Conservation (phyloP, 257 asterid species). For the Paulownia fortunei region DNA sequence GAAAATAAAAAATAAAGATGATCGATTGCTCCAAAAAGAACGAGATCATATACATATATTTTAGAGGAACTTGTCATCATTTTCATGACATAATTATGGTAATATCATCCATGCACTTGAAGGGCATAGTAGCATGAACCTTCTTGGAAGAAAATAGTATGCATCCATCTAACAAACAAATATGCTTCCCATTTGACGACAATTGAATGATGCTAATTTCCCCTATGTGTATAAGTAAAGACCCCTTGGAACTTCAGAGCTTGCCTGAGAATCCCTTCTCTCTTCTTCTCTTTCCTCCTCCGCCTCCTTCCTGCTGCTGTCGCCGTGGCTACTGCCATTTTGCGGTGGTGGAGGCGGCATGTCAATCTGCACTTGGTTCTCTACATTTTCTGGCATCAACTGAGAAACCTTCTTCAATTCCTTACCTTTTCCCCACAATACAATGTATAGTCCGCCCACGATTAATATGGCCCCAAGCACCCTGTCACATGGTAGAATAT, state of each 20-base stretch:
- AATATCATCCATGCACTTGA: no score
- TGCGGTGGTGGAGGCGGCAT: background rate
- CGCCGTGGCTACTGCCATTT: background rate
- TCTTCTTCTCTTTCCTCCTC: conserved; percentile 20
- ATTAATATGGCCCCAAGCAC: conserved; percentile 49
- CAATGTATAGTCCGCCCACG: conserved; percentile 45
- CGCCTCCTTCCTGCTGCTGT: background rate
- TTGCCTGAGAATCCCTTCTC: conserved; percentile 27
- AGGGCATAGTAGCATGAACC: no score
- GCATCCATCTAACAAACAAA: no score
- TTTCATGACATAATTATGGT: no score
- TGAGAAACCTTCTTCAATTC: conserved; percentile 14
- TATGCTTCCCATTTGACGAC: no score
- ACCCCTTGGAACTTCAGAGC: conserved; percentile 31
- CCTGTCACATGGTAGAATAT: conserved; percentile 20
- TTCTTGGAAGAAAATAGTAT: no score
- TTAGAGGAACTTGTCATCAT: no score
- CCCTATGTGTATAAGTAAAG: conserved; percentile 18
- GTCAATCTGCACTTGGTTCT: background rate
- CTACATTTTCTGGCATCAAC: conserved; percentile 8
- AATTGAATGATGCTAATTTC: no score
- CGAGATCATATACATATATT: no score
- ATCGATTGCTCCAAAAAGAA: no score
- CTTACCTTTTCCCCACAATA: conserved; percentile 50
- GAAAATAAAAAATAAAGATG: no score